A percentile compares a stretch with the other conserved stretches of the same genome.
These are phyloP conservation scores for Mesotaenium endlicherianum DNA, from an alignment of 139 green algal species.

Conservation along the genomic window DNA sequence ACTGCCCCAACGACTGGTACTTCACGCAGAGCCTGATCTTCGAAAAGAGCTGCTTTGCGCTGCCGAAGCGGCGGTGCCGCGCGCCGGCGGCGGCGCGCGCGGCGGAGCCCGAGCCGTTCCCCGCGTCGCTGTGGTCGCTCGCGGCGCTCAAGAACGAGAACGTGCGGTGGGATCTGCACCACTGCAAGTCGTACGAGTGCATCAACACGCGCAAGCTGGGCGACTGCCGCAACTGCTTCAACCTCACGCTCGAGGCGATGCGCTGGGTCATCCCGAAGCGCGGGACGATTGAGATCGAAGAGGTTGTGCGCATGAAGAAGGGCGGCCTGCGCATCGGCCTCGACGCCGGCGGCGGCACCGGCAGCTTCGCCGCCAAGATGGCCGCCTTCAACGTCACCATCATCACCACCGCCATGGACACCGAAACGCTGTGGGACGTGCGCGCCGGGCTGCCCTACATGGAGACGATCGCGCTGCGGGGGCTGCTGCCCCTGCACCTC, in stretches of 20 bases:
- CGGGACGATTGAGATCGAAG: background rate
- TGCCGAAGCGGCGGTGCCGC: conserved; percentile 1
- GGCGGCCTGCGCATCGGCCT: conserved; percentile 25
- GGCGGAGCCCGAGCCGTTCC: conserved; percentile 3
- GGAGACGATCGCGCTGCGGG: conserved; percentile 34
- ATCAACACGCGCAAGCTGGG: background rate
- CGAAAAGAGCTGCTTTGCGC: conserved; percentile 30
- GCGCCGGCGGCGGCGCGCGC: background rate
- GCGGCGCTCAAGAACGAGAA: conserved; percentile 16
- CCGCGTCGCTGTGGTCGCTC: background rate
- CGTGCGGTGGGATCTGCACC: conserved; percentile 19
- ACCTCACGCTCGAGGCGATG: conserved; percentile 19
- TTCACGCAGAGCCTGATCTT: conserved; percentile 29
- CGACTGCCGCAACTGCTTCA: conserved; percentile 44
- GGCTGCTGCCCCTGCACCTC: conserved; percentile 25
- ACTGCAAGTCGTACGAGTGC: conserved; percentile 14
- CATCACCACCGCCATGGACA: conserved; percentile 37
- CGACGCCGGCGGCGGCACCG: conserved; percentile 32
- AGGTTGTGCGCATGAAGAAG: conserved; percentile 17
- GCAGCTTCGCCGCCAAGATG: conserved; percentile 37
- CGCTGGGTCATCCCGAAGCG: background rate
- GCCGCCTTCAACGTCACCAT: conserved; percentile 33
- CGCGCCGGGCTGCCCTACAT: conserved; percentile 31
- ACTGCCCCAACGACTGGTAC: conserved; percentile 24
- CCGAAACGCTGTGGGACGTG: conserved; percentile 17